Evolutionary conservation across 441 rosid species (phyloP).

Genomic region (Aleurites moluccanus): DNA sequence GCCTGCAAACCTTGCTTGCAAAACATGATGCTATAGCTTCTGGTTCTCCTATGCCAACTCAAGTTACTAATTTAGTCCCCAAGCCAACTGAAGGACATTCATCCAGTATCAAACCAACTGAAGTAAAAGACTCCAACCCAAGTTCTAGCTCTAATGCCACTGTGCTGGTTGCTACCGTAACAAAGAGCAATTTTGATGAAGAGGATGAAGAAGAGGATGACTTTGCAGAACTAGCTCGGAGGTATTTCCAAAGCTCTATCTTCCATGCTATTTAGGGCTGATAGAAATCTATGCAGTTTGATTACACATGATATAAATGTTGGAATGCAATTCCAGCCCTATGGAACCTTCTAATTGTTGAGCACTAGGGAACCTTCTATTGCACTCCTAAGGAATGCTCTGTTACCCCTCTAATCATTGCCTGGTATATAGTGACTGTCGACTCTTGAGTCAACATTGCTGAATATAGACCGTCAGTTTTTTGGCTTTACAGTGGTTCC

Average conservation of each 20-base stretch:
- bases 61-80: conserved; percentile 27
- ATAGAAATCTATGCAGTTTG: not conserved
- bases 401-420: not conserved
- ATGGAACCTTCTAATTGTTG: not conserved
- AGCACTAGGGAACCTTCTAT: not conserved
- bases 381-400: not conserved
- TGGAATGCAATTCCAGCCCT: not conserved
- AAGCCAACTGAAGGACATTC: conserved; percentile 38
- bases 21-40: conserved; percentile 87
- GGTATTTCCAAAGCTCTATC: conserved; percentile 39
- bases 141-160: conserved; percentile 36
- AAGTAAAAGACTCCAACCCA: conserved; percentile 51
- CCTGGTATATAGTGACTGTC: not conserved
- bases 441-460: not conserved
- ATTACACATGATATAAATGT: not conserved
- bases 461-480: not conserved
- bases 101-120: conserved; percentile 44
- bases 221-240: conserved; percentile 93
- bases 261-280: not conserved
- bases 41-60: conserved; percentile 64
- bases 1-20: conserved; percentile 71
- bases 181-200: conserved; percentile 58
- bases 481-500: not conserved
- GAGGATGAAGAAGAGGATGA: conserved; percentile 97
- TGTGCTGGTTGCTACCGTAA: conserved; percentile 35